Evolutionary conservation across 768 basidiomycete genomes (phyloP).

Genomic region (Mycena belliarum): DNA sequence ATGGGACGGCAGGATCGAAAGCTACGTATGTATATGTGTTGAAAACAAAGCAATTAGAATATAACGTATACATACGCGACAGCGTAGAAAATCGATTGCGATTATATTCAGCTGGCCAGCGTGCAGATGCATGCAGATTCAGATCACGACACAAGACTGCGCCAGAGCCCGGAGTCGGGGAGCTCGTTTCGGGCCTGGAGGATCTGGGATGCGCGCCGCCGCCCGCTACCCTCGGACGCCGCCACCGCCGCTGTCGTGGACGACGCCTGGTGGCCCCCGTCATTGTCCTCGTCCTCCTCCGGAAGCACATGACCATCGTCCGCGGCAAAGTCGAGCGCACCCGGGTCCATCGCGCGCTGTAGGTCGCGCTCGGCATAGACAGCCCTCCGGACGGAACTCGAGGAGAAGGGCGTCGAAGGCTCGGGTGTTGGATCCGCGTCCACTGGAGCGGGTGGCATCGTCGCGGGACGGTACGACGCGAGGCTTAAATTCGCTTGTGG

Average conservation of each 20-base stretch:
- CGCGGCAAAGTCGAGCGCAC: constrained; percentile 59
- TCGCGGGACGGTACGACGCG: constrained; percentile 60
- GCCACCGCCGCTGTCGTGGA: constrained; percentile 16
- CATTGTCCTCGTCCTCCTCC: constrained; percentile 50
- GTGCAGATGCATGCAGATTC: background rate
- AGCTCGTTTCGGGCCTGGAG: constrained; percentile 67
- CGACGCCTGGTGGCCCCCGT: constrained; percentile 30
- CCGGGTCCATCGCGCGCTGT: constrained; percentile 64
- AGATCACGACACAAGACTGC: constrained; percentile 58
- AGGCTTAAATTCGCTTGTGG: constrained; percentile 45
- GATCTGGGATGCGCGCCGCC: constrained; percentile 65
- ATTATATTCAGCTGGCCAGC: background rate
- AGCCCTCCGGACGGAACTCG: constrained; percentile 56
- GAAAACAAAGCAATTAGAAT: constrained; percentile 26
- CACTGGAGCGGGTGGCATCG: constrained; percentile 38
- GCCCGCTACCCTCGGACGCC: constrained; percentile 46
- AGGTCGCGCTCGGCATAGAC: constrained; percentile 72
- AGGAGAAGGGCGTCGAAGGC: constrained; percentile 35
- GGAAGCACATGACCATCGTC: background rate
- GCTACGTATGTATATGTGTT: constrained; percentile 9
- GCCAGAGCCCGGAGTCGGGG: constrained; percentile 78
- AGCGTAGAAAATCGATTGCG: constrained; percentile 9
- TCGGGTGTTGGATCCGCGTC: constrained; percentile 27
- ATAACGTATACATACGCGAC: constrained; percentile 24
- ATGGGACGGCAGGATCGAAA: background rate